These are phyloP conservation scores for Aristolochia contorta DNA, from an alignment of 164 flowering plant species.

Conservation along the genomic window DNA sequence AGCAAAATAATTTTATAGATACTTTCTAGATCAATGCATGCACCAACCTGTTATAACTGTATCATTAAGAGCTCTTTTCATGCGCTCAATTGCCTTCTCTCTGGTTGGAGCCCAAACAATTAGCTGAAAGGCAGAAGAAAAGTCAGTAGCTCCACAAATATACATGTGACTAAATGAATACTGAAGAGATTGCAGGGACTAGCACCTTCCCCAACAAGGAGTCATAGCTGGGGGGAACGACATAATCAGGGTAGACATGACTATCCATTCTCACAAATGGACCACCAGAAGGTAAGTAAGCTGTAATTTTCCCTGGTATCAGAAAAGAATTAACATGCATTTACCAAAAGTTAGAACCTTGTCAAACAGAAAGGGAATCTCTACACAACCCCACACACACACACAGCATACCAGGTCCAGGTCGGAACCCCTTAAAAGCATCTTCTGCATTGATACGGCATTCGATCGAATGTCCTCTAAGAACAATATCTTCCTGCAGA, in stretches of 20 bases:
- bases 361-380: too few relatives aligned
- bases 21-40: not conserved
- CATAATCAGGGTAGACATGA: conserved; percentile 92
- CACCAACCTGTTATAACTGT: conserved; percentile 67
- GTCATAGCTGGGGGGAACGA: conserved; percentile 98
- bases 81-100: conserved; percentile 90
- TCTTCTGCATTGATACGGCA: conserved; percentile 99
- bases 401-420: conserved; percentile 75
- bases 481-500: conserved; percentile 90
- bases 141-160: conserved; percentile 1
- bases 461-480: conserved; percentile 96
- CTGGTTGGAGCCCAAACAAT: conserved; percentile 99
- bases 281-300: conserved; percentile 94
- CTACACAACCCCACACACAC: not conserved
- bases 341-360: too few relatives aligned
- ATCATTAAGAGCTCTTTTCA: conserved; percentile 96
- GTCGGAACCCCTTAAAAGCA: conserved; percentile 89
- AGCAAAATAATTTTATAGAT: not conserved
- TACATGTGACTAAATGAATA: not conserved
- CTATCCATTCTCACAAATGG: conserved; percentile 99
- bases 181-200: not conserved
- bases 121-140: conserved; percentile 39
- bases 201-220: conserved; percentile 90
- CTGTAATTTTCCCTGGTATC: conserved; percentile 72
- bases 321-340: not conserved